Base-by-base conservation (phyloP, 805 yeast species). In the Vanderwaltozyma yarrowii region DNA sequence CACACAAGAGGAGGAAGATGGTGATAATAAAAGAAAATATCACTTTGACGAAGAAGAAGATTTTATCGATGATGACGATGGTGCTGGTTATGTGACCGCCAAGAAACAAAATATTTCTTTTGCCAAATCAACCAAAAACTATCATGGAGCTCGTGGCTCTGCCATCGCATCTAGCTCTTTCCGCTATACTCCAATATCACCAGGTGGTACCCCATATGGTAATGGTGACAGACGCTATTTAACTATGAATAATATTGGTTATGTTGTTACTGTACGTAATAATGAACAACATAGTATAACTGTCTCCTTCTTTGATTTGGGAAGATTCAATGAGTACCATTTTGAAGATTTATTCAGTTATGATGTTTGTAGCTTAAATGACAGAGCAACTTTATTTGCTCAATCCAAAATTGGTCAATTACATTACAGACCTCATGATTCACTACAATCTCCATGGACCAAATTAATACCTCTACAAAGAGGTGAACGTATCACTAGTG, bases 151-250 rank as follows among this genome's bases (percentile, higher is more conserved):
- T 11, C n/a, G 24, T 12, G 16, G 8, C 14, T 14, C 24, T 29
- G 17, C 14, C 27, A 20, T 35, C 15, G 27, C 36, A 13, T 10
- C 35, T 32, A 39, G 47, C 4, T 43, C 36, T 29, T 64, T 62
- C 35, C 64, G 62, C 8, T 50, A 76, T 21, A 65, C 62, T 33
- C 88, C 96, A 0, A 80, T 77, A 48, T 85, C 94, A 3, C 82
- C 85, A 1, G 97, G 97, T 1, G 74, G 81, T 6, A 89, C 97
- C 0, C 95, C 95, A 0, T 87, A 88, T 80, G 60, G 61, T 24
- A 62, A 64, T 36, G 66, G 64, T 4, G 73, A 76, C 37, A 73
- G 89, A 58, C 68, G 95, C 38, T 88, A 86, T 50, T 61, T 89
- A 30, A 76, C 86, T 16, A 84, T 88, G 70, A 84, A 84, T 49